Percentiles rank a stretch among this genome's conserved stretches.
Evolutionary conservation across 805 yeast genomes (phyloP).

Genomic region (Ogataea sp.): DNA sequence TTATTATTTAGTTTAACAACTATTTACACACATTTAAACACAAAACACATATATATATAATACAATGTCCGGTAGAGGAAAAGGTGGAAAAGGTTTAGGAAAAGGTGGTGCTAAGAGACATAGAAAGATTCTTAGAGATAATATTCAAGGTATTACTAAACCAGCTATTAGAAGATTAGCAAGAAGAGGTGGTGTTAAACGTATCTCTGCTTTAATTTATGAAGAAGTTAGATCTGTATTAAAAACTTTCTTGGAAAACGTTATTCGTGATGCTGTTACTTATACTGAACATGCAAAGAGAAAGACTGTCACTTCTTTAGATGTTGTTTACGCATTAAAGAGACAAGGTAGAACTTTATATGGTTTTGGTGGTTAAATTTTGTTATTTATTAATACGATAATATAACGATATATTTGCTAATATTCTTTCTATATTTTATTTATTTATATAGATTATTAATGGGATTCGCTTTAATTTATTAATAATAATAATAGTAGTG

Average conservation of each 20-base stretch:
- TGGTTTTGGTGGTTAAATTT: constrained; percentile 96
- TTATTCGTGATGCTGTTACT: constrained; percentile 98
- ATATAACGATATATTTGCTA: no score
- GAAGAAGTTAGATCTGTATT: constrained; percentile 98
- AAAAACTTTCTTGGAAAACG: constrained; percentile 92
- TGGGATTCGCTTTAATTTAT: neutral
- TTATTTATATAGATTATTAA: neutral
- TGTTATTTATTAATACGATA: neutral
- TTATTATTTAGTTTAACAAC: neutral
- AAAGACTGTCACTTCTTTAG: constrained; percentile 98
- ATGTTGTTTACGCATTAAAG: constrained; percentile 98
- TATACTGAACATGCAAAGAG: constrained; percentile 99
- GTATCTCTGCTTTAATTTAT: constrained; percentile 97
- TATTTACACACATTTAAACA: no score
- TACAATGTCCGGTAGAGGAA: constrained; percentile 97
- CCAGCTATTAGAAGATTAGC: constrained; percentile 99
- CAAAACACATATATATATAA: no score
- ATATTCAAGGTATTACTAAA: constrained; percentile 99
- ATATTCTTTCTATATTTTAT: no score
- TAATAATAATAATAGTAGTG: neutral
- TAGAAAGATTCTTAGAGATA: constrained; percentile 98
- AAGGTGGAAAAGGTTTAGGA: constrained; percentile 99
- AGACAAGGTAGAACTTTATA: constrained; percentile 99
- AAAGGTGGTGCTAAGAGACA: constrained; percentile 99
- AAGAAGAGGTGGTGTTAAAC: constrained; percentile 99